Conservation (phyloP, 2,329 filamentous ascomycete genomes). For the Sordariomycetes sp. region DNA sequence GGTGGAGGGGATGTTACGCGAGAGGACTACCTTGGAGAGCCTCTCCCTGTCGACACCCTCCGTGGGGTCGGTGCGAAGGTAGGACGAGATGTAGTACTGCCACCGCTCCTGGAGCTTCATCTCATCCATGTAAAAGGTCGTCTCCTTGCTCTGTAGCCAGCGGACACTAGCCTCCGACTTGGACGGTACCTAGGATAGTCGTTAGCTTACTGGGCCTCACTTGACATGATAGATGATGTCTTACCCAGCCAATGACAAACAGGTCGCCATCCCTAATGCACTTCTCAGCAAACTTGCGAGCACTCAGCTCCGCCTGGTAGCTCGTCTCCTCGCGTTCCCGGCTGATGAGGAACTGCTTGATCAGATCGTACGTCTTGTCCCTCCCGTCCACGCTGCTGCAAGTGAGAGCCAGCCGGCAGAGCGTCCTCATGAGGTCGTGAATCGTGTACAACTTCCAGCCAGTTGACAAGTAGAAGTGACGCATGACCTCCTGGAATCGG, state of each 20-base stretch:
- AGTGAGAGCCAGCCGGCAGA: slow-evolving; percentile 68
- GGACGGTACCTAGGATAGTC: slow-evolving; percentile 43
- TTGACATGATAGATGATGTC: slow-evolving; percentile 21
- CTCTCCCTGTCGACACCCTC: slow-evolving; percentile 57
- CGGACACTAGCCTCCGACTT: slow-evolving; percentile 59
- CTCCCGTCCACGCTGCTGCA: slow-evolving; percentile 79
- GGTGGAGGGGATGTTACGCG: slow-evolving; percentile 53
- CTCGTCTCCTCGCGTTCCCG: slow-evolving; percentile 76
- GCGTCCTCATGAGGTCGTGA: slow-evolving; percentile 71
- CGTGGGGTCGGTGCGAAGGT: slow-evolving; percentile 77
- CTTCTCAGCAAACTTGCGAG: slow-evolving; percentile 85
- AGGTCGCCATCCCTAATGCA: slow-evolving; percentile 86
- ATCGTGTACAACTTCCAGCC: slow-evolving; percentile 93
- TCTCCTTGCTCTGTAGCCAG: slow-evolving; percentile 53
- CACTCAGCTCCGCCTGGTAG: slow-evolving; percentile 78
- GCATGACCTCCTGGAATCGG: slow-evolving; percentile 79
- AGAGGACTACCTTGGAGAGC: slow-evolving; percentile 55
- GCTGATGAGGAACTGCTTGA: slow-evolving; percentile 73
- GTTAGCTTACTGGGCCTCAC: not conserved
- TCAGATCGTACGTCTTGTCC: slow-evolving; percentile 86
- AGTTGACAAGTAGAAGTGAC: slow-evolving; percentile 79
- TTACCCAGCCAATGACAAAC: slow-evolving; percentile 82
- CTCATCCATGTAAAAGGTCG: slow-evolving; percentile 78
- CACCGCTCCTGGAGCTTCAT: slow-evolving; percentile 73
- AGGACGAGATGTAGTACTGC: slow-evolving; percentile 94